These are phyloP conservation scores for Calophaca sinica DNA, from an alignment of 306 rosid genomes.

Conservation along the genomic window DNA sequence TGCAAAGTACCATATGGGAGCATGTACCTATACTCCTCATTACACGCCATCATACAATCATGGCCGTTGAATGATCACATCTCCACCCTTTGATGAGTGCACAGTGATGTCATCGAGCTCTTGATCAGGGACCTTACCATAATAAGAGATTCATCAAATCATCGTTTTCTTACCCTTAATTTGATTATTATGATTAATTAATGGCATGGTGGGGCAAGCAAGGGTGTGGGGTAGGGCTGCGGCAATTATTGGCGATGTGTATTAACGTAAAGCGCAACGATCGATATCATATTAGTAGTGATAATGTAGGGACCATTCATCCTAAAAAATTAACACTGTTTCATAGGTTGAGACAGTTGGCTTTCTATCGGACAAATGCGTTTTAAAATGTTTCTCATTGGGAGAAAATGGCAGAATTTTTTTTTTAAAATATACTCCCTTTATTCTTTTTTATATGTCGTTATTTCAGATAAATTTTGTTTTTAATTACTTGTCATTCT, in stretches of 20 bases:
- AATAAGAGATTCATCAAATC: background rate
- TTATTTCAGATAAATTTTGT: too few species aligned
- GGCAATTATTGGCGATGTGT: constrained; percentile 50
- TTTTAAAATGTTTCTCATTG: constrained; percentile 21
- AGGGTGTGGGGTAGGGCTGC: constrained; percentile 38
- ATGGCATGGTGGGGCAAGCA: constrained; percentile 42
- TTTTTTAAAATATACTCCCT: too few species aligned
- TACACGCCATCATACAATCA: too few species aligned
- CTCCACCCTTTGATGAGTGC: background rate
- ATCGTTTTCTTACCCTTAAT: background rate
- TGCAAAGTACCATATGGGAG: too few species aligned
- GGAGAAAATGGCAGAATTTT: background rate
- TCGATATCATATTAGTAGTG: constrained; percentile 34
- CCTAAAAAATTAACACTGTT: constrained; percentile 45
- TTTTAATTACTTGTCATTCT: too few species aligned
- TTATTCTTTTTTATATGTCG: too few species aligned
- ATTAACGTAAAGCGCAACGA: constrained; percentile 49
- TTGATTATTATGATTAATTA: background rate
- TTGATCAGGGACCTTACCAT: background rate
- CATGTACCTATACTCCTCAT: too few species aligned
- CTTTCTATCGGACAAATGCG: constrained; percentile 45
- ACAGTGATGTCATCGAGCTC: constrained; percentile 39
- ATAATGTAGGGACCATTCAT: constrained; percentile 52
- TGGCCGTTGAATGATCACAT: constrained; percentile 7
- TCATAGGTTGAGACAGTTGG: constrained; percentile 59